Evolutionary conservation across 1,139 yeast genomes (phyloP).

Genomic region (Pichia sp.): DNA sequence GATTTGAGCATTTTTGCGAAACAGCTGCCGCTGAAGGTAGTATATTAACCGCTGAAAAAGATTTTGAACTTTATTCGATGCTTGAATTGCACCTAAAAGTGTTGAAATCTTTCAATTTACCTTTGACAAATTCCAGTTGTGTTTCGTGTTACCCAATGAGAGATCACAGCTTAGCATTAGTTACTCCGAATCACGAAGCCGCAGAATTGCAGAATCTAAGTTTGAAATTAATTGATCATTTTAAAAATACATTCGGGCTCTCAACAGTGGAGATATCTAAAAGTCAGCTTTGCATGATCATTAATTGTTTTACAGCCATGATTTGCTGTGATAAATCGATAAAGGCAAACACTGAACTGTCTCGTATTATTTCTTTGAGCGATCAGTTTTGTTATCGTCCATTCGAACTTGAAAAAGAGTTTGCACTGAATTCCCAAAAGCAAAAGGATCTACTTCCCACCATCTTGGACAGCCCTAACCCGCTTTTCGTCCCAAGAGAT

Average conservation of each 20-base stretch:
- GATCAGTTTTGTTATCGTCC: constrained; percentile 12
- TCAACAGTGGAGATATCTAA: constrained; percentile 1
- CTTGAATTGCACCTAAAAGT: not conserved
- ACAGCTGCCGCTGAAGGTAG: not conserved
- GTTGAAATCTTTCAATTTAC: not conserved
- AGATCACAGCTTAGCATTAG: not conserved
- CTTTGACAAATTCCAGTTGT: no score
- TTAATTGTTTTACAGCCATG: constrained; percentile 8
- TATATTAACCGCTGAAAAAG: not conserved
- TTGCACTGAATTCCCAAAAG: constrained; percentile 2
- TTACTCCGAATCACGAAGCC: not conserved
- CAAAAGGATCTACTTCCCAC: constrained; percentile 6
- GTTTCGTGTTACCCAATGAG: constrained; percentile 6
- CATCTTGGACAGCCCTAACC: not conserved
- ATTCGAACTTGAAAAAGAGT: constrained; percentile 14
- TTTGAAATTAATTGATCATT: not conserved
- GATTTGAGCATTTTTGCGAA: constrained; percentile 4
- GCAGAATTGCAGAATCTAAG: not conserved
- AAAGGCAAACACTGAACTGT: not conserved
- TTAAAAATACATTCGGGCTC: not conserved
- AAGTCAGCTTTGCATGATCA: constrained; percentile 3
- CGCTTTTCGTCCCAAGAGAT: not conserved
- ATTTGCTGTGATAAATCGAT: not conserved
- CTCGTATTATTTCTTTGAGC: not conserved
- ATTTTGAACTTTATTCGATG: not conserved